phyloP scores from a whole-genome alignment of 495 filamentous ascomycete genomes.

The Penicillium argentinense region DNA sequence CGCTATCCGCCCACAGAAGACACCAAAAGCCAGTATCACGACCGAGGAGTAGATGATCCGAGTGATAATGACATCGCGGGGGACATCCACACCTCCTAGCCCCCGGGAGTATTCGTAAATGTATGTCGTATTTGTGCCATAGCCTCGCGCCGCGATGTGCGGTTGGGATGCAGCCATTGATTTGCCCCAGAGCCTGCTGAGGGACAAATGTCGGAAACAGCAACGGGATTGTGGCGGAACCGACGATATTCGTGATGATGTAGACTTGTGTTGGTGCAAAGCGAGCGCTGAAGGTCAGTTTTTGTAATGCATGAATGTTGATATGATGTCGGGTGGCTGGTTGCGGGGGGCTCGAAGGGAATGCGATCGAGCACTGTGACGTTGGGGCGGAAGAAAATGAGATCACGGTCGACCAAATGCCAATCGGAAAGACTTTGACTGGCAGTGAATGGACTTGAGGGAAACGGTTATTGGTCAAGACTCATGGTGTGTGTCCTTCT shows the following conservation, averaged over 20 bases:
- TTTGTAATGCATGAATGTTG: neutral
- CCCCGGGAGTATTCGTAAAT: constrained; percentile 47
- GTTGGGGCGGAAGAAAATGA: constrained; percentile 7
- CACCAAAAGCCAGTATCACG: constrained; percentile 44
- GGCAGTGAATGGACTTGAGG: neutral
- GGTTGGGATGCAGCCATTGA: constrained; percentile 38
- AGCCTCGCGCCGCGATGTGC: constrained; percentile 32
- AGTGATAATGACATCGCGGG: constrained; percentile 43
- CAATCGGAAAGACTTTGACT: neutral
- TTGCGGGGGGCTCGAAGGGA: constrained; percentile 4
- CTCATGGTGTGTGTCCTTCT: neutral
- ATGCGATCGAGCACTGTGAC: constrained; percentile 3
- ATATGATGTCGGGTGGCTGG: neutral
- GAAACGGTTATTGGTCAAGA: neutral
- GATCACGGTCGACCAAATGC: constrained; percentile 4
- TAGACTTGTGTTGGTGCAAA: neutral
- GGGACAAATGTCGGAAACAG: neutral
- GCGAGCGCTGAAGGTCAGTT: neutral
- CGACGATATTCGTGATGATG: too few relatives aligned
- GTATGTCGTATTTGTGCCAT: constrained; percentile 41
- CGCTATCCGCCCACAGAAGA: constrained; percentile 57
- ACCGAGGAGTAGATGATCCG: constrained; percentile 49
- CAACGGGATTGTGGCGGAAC: neutral
- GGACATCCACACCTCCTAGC: constrained; percentile 42
- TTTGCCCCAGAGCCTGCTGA: constrained; percentile 15